Conservation (phyloP, 1,139 yeast genomes). For the Martiniozyma asiatica region DNA sequence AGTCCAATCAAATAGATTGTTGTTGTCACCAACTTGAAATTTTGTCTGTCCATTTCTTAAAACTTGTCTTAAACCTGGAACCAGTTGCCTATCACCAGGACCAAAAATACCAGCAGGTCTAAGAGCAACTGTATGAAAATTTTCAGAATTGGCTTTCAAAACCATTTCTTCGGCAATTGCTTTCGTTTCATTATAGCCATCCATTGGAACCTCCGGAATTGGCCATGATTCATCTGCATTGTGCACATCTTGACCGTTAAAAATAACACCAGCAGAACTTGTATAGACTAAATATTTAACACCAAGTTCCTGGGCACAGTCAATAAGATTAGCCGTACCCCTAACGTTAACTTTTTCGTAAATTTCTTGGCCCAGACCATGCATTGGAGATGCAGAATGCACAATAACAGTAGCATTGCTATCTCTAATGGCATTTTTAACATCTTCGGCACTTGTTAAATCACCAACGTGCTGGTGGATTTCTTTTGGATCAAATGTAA, state of each 20-base stretch:
- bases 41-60: conserved; percentile 79
- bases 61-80: conserved; percentile 82
- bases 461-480: conserved; percentile 72
- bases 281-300: conserved; percentile 74
- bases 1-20: conserved; percentile 90
- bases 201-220: conserved; percentile 85
- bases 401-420: conserved; percentile 69
- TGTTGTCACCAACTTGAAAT: conserved; percentile 89
- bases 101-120: conserved; percentile 99
- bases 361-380: conserved; percentile 67
- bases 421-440: conserved; percentile 45
- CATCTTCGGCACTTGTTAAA: conserved; percentile 62
- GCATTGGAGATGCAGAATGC: conserved; percentile 95
- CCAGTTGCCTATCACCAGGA: conserved; percentile 94
- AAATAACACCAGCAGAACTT: conserved; percentile 94
- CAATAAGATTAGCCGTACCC: conserved; percentile 70
- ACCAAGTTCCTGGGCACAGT: conserved; percentile 47
- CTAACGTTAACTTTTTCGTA: conserved; percentile 85
- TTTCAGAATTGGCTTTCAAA: conserved; percentile 50
- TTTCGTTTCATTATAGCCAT: conserved; percentile 91
- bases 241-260: conserved; percentile 80
- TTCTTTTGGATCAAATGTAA: conserved; percentile 52
- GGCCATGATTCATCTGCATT: conserved; percentile 96
- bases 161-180: conserved; percentile 85
- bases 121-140: conserved; percentile 65